Conservation (phyloP, 2,329 filamentous ascomycete genomes). For the Dactylellina leptospora region DNA sequence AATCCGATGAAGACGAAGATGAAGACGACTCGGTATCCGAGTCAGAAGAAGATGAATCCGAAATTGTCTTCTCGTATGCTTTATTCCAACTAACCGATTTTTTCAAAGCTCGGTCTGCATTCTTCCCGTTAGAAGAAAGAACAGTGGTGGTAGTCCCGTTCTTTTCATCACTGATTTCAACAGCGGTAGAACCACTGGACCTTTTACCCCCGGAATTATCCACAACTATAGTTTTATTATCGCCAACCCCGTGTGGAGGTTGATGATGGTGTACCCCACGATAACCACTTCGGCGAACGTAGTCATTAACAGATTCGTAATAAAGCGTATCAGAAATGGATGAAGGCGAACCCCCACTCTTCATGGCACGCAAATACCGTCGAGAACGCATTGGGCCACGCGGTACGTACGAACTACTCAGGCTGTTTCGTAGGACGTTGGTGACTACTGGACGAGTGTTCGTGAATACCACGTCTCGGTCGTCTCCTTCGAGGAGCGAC, state of each 20-base stretch:
- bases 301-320: conserved; percentile 15
- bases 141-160: conserved; percentile 28
- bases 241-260: conserved; percentile 6
- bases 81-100: conserved; percentile 18
- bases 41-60: background rate
- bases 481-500: conserved; percentile 23
- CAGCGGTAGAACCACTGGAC: conserved; percentile 10
- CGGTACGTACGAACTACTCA: conserved; percentile 15
- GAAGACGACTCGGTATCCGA: conserved; percentile 1
- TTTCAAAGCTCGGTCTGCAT: background rate
- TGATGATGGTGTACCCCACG: conserved; percentile 7
- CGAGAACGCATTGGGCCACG: conserved; percentile 14
- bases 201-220: conserved; percentile 25
- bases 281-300: background rate
- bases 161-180: conserved; percentile 31
- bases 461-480: conserved; percentile 5
- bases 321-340: conserved; percentile 6
- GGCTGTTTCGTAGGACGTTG: background rate
- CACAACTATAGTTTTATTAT: conserved; percentile 28
- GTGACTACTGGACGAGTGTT: conserved; percentile 15
- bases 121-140: conserved; percentile 17
- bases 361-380: conserved; percentile 18
- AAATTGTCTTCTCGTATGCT: conserved; percentile 6
- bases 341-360: conserved; percentile 1
- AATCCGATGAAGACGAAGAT: conserved; percentile 6